These are phyloP conservation scores for Plasmodium blacklocki DNA, from an alignment of 169 alveolate genomes.

Conservation along the genomic window DNA sequence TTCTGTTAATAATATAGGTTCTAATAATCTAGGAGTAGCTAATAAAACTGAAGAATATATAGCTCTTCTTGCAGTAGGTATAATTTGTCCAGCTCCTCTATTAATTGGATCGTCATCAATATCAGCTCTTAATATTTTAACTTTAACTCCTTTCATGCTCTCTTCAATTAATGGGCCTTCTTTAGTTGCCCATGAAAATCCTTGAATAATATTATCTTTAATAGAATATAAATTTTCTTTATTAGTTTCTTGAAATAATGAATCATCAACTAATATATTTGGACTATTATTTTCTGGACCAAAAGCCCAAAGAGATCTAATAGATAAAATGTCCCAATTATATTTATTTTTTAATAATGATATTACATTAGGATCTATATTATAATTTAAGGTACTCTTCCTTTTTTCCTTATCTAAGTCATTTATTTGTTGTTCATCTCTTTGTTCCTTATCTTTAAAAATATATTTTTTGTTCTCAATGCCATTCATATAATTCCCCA, in stretches of 20 bases:
- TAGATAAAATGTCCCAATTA: constrained; percentile 97
- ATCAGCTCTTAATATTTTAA: constrained; percentile 91
- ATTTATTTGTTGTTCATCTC: constrained; percentile 78
- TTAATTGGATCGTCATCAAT: constrained; percentile 92
- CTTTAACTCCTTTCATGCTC: constrained; percentile 92
- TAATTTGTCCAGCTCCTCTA: constrained; percentile 98
- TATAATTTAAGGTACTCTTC: constrained; percentile 65
- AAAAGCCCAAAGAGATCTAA: constrained; percentile 98
- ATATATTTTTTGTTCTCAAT: constrained; percentile 86
- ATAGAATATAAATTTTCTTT: constrained; percentile 84
- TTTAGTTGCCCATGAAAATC: constrained; percentile 99
- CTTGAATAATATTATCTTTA: constrained; percentile 93
- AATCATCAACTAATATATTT: constrained; percentile 96
- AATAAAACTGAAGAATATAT: constrained; percentile 98
- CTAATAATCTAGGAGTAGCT: constrained; percentile 99
- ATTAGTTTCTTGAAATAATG: constrained; percentile 95
- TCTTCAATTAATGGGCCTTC: constrained; percentile 99
- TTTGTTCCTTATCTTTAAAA: constrained; percentile 87
- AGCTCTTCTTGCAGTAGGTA: constrained; percentile 97
- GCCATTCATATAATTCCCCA: constrained; percentile 77
- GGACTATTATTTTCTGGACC: constrained; percentile 96
- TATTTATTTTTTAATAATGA: constrained; percentile 88
- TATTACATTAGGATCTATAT: constrained; percentile 72
- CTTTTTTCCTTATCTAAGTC: constrained; percentile 63
- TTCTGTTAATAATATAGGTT: constrained; percentile 96